Evolutionary conservation across 306 rosid species (phyloP).

Genomic region (Macrotyloma uniflorum): DNA sequence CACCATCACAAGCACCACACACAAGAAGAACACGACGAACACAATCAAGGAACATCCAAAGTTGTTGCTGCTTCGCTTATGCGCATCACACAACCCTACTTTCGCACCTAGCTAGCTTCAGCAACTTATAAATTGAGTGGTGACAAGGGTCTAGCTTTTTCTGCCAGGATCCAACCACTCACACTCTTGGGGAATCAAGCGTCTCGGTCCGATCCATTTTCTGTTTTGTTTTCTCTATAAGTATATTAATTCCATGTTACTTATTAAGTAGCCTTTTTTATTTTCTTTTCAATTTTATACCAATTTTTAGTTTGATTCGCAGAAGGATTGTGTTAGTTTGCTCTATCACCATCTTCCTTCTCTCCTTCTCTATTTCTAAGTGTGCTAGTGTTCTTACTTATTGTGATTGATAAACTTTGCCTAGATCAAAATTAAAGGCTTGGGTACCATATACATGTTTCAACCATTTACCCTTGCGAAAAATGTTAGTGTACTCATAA

Average conservation of each 20-base stretch:
- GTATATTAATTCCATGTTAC: slow-evolving; percentile 37
- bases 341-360: not conserved
- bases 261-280: slow-evolving; percentile 8
- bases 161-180: slow-evolving; percentile 50
- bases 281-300: not conserved
- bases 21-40: slow-evolving; percentile 37
- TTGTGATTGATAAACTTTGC: slow-evolving; percentile 34
- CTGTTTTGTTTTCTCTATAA: slow-evolving; percentile 48
- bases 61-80: slow-evolving; percentile 23
- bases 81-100: slow-evolving; percentile 55
- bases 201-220: slow-evolving; percentile 88
- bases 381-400: slow-evolving; percentile 26
- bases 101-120: slow-evolving; percentile 24
- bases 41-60: slow-evolving; percentile 27
- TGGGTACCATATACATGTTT: not conserved
- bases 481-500: slow-evolving; percentile 20
- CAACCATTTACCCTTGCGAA: not conserved
- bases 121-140: slow-evolving; percentile 30
- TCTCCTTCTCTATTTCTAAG: not conserved
- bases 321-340: slow-evolving; percentile 31
- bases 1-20: slow-evolving; percentile 17
- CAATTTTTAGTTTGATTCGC: slow-evolving; percentile 36
- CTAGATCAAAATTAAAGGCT: slow-evolving; percentile 1
- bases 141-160: slow-evolving; percentile 43
- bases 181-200: slow-evolving; percentile 90